Base-by-base conservation (phyloP, 1,284 basidiomycete genomes). In the Spongiforma sp. region DNA sequence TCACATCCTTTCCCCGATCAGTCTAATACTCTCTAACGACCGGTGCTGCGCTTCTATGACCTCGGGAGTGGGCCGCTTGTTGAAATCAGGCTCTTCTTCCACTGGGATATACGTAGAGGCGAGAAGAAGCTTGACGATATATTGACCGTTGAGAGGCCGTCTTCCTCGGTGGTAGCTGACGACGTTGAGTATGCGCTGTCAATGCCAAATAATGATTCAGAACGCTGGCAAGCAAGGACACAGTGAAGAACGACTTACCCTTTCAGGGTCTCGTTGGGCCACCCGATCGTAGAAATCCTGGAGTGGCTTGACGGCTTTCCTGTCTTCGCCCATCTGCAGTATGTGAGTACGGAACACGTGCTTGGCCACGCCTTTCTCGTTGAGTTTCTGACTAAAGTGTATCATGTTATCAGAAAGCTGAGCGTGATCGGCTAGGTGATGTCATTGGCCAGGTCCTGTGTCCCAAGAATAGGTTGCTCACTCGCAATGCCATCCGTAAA, bases 311-410 rank as follows among this genome's bases (percentile, higher is more conserved):
- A 73, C 65, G 6, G 58, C 69, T 30, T 57, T 75, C 53, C 70
- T 68, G 43, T 73, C 70, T 0, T 68, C 64, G 2, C 71, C 71
- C 68, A 73, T 70, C 58, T 75, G 73, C 46, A 73, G 33, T 11
- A 75, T 39, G 32, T 73, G 68, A 21, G 75, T 67, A 2, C 68
- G 64, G 65, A 73, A 72, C 71, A 73, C 64, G 43, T 73, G 50
- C 5, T 60, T 17, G 14, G 58, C 43, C 3, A 75, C 43, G 5
- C 33, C 3, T 57, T 57, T 53, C 19, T 9, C 48, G 14, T 70
- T 37, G 17, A 73, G 61, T 12, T 48, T 60, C 28, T 62, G 64
- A 52, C 58, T 66, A 41, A 68, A 61, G 30, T 10, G n/a, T 33
- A 57, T 28, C 21, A 72, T 60, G 37, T 34, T 56, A 7, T 74